A percentile compares a stretch with the other conserved stretches of the same genome.
These are phyloP conservation scores for Pichia ethanolica DNA, from an alignment of 805 yeast genomes.

Conservation along the genomic window DNA sequence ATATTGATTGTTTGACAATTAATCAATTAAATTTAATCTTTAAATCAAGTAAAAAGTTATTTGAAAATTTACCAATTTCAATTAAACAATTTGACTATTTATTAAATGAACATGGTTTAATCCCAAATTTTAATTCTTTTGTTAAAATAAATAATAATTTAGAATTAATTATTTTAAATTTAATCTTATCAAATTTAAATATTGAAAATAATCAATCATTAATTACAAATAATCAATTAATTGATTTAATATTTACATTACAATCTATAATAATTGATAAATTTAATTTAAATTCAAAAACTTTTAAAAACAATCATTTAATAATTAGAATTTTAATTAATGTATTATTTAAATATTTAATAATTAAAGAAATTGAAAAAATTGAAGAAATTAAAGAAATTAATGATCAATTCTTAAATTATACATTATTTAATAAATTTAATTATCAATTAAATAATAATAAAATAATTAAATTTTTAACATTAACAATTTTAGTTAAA, in stretches of 20 bases:
- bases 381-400: not conserved
- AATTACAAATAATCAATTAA: not conserved
- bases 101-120: not conserved
- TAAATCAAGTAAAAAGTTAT: not conserved
- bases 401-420: not conserved
- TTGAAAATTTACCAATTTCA: conserved; percentile 1
- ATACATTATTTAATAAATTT: not conserved
- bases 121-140: not conserved
- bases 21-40: not conserved
- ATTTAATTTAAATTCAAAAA: not conserved
- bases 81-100: not conserved
- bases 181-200: not conserved
- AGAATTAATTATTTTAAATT: not conserved
- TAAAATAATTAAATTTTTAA: conserved; percentile 15
- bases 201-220: not conserved
- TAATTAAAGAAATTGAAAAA: not conserved
- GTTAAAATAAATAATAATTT: not conserved
- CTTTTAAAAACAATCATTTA: not conserved
- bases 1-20: not conserved
- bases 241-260: no score
- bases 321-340: not conserved
- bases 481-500: conserved; percentile 4
- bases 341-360: not conserved
- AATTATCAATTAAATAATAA: conserved; percentile 9
- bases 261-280: not conserved